Evolutionary conservation across 768 basidiomycete species (phyloP), one percentile per base, ranked within the genome.

Genomic region (Tylopilus sp.): DNA sequence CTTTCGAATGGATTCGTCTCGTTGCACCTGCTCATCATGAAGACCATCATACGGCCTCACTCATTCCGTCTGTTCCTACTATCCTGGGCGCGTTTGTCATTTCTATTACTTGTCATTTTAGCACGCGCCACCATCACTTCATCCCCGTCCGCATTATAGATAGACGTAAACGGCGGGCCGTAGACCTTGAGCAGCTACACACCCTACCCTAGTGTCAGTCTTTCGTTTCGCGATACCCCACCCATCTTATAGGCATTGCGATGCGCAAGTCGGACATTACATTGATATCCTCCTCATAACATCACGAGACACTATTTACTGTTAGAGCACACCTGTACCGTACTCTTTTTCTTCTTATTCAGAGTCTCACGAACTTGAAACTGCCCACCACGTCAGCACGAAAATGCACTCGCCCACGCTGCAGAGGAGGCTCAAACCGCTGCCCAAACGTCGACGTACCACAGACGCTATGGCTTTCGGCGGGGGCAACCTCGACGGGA

Each of bases 391-490:
- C 68, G 68, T 67, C 66, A 57, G 61, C 66, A 55, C 30, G 57
- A 53, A 52, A 62, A 83, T 83, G 82, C 77, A 81, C 28, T 67
- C 57, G 57, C 51, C 73, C 75, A 58, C 80, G 39, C 67, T 79
- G 35, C 71, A 82, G 47, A 77, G 88, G 58, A 75, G 82, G 56
- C 78, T 89, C 61, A 90, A 88, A 65, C 88, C 89, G 36, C 76
- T 89, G 38, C 88, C 89, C 23, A 89, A 88, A 71, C 80, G 88
- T 57, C 77, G 83, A 55, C 80, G 84, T 53, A 83, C 79, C 22
- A 73, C 75, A 40, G 71, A 66, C 56, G 30, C 62, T 60, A 64
- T 65, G 68, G 43, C 63, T 56, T 69, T 81, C 18, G 74, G 74
- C 28, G 74, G 76, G 55, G 58, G 56, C 28, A 47, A 53, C 47